Evolutionary conservation across 1,284 basidiomycete genomes (phyloP).

Genomic region (Trichosporon asahii): DNA sequence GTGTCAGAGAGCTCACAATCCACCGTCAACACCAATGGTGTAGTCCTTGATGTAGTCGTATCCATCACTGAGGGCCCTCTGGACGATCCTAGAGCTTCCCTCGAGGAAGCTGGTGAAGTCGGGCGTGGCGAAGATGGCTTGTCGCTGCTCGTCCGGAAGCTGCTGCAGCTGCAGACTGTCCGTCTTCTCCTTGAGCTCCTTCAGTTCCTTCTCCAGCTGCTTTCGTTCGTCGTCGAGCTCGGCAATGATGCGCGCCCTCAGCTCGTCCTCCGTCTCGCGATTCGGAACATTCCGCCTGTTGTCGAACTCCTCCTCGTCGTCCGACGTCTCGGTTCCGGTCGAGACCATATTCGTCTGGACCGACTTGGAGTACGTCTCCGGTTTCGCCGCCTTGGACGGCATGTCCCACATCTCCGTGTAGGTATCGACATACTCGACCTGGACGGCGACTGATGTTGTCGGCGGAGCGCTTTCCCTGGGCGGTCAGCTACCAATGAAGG

Average conservation of each 20-base stretch:
- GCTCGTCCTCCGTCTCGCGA: conserved; percentile 65
- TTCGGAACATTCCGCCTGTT: conserved; percentile 9
- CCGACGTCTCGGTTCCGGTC: conserved; percentile 33
- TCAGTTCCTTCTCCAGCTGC: conserved; percentile 71
- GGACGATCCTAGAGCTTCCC: conserved; percentile 89
- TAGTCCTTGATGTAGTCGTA: conserved; percentile 98
- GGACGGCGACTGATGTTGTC: conserved; percentile 5
- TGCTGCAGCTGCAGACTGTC: conserved; percentile 62
- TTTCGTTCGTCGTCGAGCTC: conserved; percentile 60
- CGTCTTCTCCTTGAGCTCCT: conserved; percentile 71
- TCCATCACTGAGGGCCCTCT: conserved; percentile 89
- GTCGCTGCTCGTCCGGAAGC: conserved; percentile 75
- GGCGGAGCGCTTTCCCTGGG: neutral
- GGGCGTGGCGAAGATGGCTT: conserved; percentile 73
- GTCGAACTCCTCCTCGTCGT: conserved; percentile 48
- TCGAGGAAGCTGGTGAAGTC: conserved; percentile 93
- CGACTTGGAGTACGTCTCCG: conserved; percentile 79
- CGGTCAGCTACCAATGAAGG: neutral
- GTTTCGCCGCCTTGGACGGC: conserved; percentile 61
- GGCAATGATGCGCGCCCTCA: conserved; percentile 62
- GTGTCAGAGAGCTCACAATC: conserved; percentile 59
- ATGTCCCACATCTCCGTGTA: conserved; percentile 84
- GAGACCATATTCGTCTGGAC: conserved; percentile 68
- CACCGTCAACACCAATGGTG: conserved; percentile 72
- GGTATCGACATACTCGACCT: conserved; percentile 75